Evolutionary conservation across 2,329 filamentous ascomycete species (phyloP), one percentile per base, ranked within the genome.

Genomic region (Alternaria viburni): DNA sequence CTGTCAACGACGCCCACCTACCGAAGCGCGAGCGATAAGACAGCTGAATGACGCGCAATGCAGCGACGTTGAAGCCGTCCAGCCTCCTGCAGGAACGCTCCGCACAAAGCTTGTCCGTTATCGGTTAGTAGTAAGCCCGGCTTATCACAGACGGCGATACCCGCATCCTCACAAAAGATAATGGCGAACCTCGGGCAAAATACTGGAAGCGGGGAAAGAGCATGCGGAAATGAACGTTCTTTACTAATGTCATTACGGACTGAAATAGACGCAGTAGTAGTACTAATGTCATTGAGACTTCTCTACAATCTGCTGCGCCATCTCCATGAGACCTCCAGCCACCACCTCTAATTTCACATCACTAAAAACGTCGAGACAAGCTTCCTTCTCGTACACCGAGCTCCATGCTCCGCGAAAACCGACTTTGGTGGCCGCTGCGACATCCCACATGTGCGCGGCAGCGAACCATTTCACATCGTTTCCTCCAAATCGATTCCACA

Each of bases 401-500:
- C 46, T 61, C 54, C 63, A 68, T 12, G 65, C 65, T 13, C 65
- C 65, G 12, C 65, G 57, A n/a, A 68, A 69, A 67, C 85, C 85
- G n/a, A 80, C 81, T 59, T 79, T 81, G 55, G 79, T 81, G 13
- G 86, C 86, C 5, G 85, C 84, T 15, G 82, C 80, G 5, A 86
- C 85, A 79, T 88, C 86, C 87, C 86, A 88, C 83, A 86, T 85
- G 74, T 88, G 86, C 15, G 85, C 86, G 0, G 87, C 86, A 1
- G 85, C 86, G 71, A 88, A 88, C 86, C 86, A 88, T 52, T 81
- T 83, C 65, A 76, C 64, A 54, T 84, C 76, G 4, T 71, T 76
- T 1, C 77, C 76, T 0, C 68, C 80, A 57, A 87, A 81, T 49
- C 72, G 72, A 12, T 80, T 79, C 43, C 85, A 73, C 10, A 85